These are phyloP conservation scores for Eucalyptus cladocalyx DNA, from an alignment of 345 rosid genomes.

Conservation along the genomic window DNA sequence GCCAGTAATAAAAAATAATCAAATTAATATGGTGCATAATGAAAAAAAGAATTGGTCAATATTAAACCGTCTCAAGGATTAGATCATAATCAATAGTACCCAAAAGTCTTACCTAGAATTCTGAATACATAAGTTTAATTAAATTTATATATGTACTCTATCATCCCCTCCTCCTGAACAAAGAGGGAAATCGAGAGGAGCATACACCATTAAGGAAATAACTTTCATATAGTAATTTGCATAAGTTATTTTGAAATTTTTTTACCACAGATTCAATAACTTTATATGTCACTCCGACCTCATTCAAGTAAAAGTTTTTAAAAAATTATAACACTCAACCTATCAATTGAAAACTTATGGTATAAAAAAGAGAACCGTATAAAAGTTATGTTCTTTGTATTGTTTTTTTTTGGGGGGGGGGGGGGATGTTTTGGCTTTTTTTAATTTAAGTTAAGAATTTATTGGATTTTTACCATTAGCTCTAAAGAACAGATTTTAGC, in stretches of 20 bases:
- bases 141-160: neutral
- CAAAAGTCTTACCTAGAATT: neutral
- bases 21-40: neutral
- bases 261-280: neutral
- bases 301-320: neutral
- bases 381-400: neutral
- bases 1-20: neutral
- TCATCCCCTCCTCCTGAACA: neutral
- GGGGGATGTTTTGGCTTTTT: neutral
- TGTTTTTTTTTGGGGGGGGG: neutral
- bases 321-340: neutral
- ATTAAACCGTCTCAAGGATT: neutral
- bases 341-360: neutral
- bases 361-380: rapidly evolving
- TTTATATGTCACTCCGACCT: neutral
- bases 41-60: neutral
- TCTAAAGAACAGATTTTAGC: neutral
- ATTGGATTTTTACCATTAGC: neutral
- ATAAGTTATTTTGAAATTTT: neutral
- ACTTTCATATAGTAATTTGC: neutral
- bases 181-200: neutral
- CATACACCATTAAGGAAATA: neutral
- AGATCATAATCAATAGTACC: neutral
- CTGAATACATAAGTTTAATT: neutral
- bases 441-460: neutral